phyloP scores from a whole-genome alignment of 2,329 filamentous ascomycete genomes.

The Colletotrichum sp. region DNA sequence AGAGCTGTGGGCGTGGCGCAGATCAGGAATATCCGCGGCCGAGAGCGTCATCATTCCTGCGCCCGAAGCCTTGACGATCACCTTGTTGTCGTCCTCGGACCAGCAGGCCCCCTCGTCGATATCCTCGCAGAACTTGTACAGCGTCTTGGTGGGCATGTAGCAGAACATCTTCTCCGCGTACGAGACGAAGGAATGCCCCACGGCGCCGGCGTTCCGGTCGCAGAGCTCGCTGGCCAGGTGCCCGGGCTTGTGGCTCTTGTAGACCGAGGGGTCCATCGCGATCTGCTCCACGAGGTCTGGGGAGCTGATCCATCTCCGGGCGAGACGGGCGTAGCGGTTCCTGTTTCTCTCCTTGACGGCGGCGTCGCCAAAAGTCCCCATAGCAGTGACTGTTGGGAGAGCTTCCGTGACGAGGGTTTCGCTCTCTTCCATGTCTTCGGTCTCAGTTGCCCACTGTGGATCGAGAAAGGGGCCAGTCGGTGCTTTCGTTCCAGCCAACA shows the following conservation, averaged over 20 bases:
- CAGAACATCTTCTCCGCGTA: constrained; percentile 23
- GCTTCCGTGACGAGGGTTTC: not conserved
- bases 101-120: constrained; percentile 17
- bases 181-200: constrained; percentile 15
- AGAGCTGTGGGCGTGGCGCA: not conserved
- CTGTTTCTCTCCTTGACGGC: not conserved
- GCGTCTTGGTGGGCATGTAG: constrained; percentile 22
- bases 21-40: not conserved
- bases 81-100: constrained; percentile 13
- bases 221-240: not conserved
- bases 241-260: not conserved
- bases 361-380: not conserved
- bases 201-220: not conserved
- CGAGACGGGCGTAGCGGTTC: not conserved
- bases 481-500: not conserved
- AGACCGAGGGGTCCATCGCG: not conserved
- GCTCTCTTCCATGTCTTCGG: not conserved
- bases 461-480: not conserved
- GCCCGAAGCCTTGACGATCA: not conserved
- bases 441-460: not conserved
- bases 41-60: not conserved
- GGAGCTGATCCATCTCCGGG: not conserved
- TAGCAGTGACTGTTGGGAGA: not conserved
- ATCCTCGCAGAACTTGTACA: constrained; percentile 17
- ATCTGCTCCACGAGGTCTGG: not conserved